Base-by-base conservation (phyloP, 1,284 basidiomycete species). In the Ganoderma sp. region DNA sequence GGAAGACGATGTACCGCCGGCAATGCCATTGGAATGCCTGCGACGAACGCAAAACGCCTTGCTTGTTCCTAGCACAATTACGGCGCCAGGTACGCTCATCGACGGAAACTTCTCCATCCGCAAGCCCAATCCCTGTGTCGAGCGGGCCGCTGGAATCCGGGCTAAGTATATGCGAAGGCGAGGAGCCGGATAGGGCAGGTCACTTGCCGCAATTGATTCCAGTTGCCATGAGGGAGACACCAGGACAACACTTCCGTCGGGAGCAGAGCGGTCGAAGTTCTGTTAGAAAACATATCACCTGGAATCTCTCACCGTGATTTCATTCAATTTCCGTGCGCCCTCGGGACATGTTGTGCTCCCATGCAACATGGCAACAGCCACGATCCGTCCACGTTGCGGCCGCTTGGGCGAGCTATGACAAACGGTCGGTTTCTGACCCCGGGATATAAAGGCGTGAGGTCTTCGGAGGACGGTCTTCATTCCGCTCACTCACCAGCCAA, bases 401-500 rank as follows among this genome's bases (percentile, higher is more conserved):
- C 28, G n/a, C 28, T 22, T 39, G 57, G 19, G 5, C 57, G 19
- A 14, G 39, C 41, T 14, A 41, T 59, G 28, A 39, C 58, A 60
- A 66, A 58, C 52, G 57, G 12, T 43, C 41, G 17, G 34, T 39
- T 37, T 28, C 6, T 64, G 50, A 45, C 19, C 58, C 41, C 34
- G 32, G 19, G 45, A 56, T 72, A 72, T 69, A 72, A 70, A 72
- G 67, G n/a, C 64, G 17, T 50, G 22, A n/a, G n/a, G 10, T n/a
- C 74, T 62, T 60, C 67, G 72, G 67, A 6, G 17, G 25, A 14
- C 39, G 19, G 75, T 78, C 76, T 69, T 71, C 74, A 71, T 78
- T 80, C 79, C 78, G 77, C 76, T 56, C 68, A 50, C 62, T 81
- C 79, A 75, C 75, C 77, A 79, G 79, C 78, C 84, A 85, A 85